phyloP scores from a whole-genome alignment of 345 rosid species.

The Corchorus olitorius region DNA sequence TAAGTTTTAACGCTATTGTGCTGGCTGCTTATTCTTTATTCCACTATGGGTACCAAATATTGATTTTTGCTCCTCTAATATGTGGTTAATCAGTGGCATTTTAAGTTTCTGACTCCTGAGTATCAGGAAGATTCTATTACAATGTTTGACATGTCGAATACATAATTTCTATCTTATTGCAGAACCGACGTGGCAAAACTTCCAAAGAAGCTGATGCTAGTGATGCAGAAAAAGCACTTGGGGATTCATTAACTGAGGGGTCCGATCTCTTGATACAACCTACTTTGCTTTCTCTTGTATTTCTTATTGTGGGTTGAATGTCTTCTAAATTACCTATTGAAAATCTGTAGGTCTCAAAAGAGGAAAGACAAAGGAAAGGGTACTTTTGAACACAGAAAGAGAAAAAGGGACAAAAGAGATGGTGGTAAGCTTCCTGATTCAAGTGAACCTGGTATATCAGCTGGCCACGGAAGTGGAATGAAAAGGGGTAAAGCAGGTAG shows the following conservation, averaged over 20 bases:
- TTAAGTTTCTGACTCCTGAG: background rate
- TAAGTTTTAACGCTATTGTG: background rate
- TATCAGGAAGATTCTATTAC: background rate
- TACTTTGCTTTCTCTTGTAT: background rate
- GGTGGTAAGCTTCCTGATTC: conserved; percentile 8
- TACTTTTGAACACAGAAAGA: conserved; percentile 26
- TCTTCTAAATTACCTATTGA: conserved; percentile 6
- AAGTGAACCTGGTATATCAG: conserved; percentile 11
- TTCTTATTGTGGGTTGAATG: too few relatives aligned
- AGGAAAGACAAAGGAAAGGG: conserved; percentile 26
- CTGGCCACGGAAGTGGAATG: conserved; percentile 13
- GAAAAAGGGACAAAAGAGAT: conserved; percentile 28
- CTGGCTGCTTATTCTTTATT: background rate
- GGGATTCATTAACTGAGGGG: conserved; percentile 31
- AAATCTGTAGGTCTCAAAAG: conserved; percentile 24
- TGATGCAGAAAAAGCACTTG: conserved; percentile 19
- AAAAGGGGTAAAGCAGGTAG: conserved; percentile 22
- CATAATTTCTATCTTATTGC: conserved; percentile 27
- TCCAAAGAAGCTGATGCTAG: conserved; percentile 41
- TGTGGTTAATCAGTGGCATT: background rate
- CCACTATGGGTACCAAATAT: background rate
- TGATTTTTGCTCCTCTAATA: background rate
- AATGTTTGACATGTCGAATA: background rate
- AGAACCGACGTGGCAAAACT: conserved; percentile 69
- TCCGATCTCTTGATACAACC: conserved; percentile 14